phyloP scores from a whole-genome alignment of 495 filamentous ascomycete genomes.

The Aspergillus bridgeri region DNA sequence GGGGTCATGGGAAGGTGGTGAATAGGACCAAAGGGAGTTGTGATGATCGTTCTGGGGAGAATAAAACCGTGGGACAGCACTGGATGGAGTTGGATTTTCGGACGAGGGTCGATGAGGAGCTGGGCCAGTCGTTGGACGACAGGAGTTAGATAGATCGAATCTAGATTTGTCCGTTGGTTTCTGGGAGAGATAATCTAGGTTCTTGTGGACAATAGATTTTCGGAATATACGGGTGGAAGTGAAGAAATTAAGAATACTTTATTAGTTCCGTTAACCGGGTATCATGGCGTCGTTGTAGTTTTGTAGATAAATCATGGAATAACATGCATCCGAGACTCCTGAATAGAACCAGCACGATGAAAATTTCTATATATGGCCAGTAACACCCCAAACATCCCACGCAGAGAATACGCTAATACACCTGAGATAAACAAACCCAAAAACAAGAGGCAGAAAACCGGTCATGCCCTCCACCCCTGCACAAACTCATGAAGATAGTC shows the following conservation, averaged over 20 bases:
- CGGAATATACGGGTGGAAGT: too few species aligned
- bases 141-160: background rate
- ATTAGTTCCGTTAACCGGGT: background rate
- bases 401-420: background rate
- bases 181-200: too few species aligned
- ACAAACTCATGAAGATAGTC: constrained; percentile 92
- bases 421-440: background rate
- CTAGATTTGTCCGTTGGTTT: too few species aligned
- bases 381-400: background rate
- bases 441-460: constrained; percentile 8
- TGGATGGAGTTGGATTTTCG: constrained; percentile 28
- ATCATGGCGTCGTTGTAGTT: background rate
- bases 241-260: background rate
- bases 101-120: constrained; percentile 21
- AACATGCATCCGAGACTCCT: constrained; percentile 1
- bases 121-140: constrained; percentile 11
- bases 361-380: background rate
- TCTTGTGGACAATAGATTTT: too few species aligned
- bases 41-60: background rate
- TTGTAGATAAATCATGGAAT: background rate
- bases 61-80: constrained; percentile 14
- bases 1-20: background rate
- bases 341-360: background rate
- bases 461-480: constrained; percentile 77
- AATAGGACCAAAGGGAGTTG: background rate